These are phyloP conservation scores for Yamadazyma sp. DNA, from an alignment of 805 yeast species.

Conservation along the genomic window DNA sequence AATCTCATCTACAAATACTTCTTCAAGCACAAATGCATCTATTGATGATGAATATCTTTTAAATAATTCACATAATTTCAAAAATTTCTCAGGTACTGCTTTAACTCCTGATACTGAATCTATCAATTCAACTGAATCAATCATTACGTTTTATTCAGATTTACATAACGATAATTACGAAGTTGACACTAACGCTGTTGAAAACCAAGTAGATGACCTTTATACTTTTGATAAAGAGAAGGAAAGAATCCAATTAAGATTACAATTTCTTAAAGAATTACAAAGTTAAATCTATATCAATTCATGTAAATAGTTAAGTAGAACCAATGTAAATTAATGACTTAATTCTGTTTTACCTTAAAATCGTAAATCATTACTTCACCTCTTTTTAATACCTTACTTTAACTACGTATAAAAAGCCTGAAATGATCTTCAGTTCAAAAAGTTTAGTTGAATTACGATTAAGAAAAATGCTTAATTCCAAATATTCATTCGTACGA, in stretches of 20 bases:
- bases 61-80: constrained; percentile 19
- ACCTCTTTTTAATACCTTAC: too few relatives aligned
- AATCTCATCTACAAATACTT: background rate
- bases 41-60: constrained; percentile 30
- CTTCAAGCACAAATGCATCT: background rate
- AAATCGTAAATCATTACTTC: too few relatives aligned
- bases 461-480: too few relatives aligned
- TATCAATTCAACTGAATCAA: constrained; percentile 20
- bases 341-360: too few relatives aligned
- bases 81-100: constrained; percentile 24
- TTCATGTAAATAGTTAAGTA: too few relatives aligned
- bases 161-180: constrained; percentile 15
- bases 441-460: too few relatives aligned
- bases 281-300: too few relatives aligned
- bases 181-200: constrained; percentile 3
- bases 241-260: constrained; percentile 37
- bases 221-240: constrained; percentile 24
- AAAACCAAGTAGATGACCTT: constrained; percentile 1
- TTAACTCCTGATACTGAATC: constrained; percentile 15
- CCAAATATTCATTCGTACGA: too few relatives aligned
- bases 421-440: too few relatives aligned
- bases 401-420: too few relatives aligned
- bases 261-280: constrained; percentile 35
- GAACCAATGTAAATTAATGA: too few relatives aligned
- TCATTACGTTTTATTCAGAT: constrained; percentile 17